A percentile compares a stretch with the other conserved stretches of the same genome.
Conservation (phyloP, 352 stramenopile species). For the Phytopythium sindhum region DNA sequence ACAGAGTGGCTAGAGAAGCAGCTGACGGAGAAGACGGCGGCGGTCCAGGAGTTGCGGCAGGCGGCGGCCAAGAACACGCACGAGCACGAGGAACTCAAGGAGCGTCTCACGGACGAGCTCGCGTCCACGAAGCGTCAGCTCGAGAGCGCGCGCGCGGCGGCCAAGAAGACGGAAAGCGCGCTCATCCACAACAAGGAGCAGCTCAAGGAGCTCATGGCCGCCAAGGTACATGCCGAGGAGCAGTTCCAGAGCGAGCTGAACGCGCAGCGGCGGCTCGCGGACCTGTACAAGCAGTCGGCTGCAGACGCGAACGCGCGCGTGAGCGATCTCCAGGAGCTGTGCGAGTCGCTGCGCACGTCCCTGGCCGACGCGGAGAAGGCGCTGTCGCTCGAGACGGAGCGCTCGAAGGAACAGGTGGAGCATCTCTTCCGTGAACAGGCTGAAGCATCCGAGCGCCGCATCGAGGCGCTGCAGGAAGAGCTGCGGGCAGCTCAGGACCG, state of each 20-base stretch:
- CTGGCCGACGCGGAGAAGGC: conserved; percentile 61
- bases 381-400: conserved; percentile 56
- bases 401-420: conserved; percentile 63
- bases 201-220: conserved; percentile 63
- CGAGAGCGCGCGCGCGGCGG: conserved; percentile 49
- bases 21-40: conserved; percentile 60
- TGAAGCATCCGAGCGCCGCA: conserved; percentile 46
- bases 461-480: conserved; percentile 53
- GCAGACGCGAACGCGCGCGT: conserved; percentile 51
- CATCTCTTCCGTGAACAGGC: conserved; percentile 74
- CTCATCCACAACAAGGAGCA: conserved; percentile 64
- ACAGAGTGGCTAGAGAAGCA: conserved; percentile 67
- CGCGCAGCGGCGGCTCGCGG: conserved; percentile 60
- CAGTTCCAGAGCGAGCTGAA: conserved; percentile 63
- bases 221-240: conserved; percentile 60
- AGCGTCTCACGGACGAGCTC: conserved; percentile 43
- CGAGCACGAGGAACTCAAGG: conserved; percentile 58
- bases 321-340: conserved; percentile 49
- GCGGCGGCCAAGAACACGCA: conserved; percentile 44
- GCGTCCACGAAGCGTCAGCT: conserved; percentile 48
- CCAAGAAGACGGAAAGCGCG: conserved; percentile 62
- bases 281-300: conserved; percentile 72
- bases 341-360: conserved; percentile 52
- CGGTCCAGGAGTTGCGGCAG: conserved; percentile 57
- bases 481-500: conserved; percentile 49